Conservation (phyloP, 2,329 filamentous ascomycete genomes). For the Fusarium palustre region DNA sequence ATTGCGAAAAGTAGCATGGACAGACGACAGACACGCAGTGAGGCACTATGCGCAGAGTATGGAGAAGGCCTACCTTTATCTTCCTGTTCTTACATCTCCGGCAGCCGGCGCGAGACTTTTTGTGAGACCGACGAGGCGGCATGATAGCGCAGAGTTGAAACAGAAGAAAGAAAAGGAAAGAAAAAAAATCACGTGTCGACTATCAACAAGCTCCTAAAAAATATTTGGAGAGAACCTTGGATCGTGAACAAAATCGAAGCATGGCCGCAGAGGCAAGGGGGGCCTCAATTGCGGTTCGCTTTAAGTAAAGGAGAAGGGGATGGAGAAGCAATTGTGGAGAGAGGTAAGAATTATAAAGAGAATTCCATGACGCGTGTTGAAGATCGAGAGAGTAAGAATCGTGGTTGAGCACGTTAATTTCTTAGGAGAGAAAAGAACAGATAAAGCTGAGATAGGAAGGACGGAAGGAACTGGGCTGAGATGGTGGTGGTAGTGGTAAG, state of each 20-base stretch:
- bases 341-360: slow-evolving; percentile 27
- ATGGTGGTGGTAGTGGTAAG: slow-evolving; percentile 4
- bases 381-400: slow-evolving; percentile 34
- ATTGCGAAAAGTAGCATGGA: slow-evolving; percentile 2
- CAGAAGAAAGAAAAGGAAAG: slow-evolving; percentile 1
- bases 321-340: slow-evolving; percentile 35
- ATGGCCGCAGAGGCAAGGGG: slow-evolving; percentile 48
- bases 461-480: slow-evolving; percentile 13
- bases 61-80: slow-evolving; percentile 68
- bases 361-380: slow-evolving; percentile 40
- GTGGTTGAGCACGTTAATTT: slow-evolving; percentile 46
- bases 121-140: slow-evolving; percentile 75
- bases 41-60: slow-evolving; percentile 21
- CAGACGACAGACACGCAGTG: slow-evolving; percentile 3
- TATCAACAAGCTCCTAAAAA: slow-evolving; percentile 40
- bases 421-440: slow-evolving; percentile 6
- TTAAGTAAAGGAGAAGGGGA: slow-evolving; percentile 28
- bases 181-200: slow-evolving; percentile 29
- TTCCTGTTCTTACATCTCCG: slow-evolving; percentile 74
- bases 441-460: slow-evolving; percentile 15
- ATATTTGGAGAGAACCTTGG: slow-evolving; percentile 45
- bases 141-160: slow-evolving; percentile 53
- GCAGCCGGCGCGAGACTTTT: slow-evolving; percentile 76
- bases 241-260: slow-evolving; percentile 46
- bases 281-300: slow-evolving; percentile 29